Evolutionary conservation across 805 yeast species (phyloP), one percentile per base, ranked within the genome.

Genomic region (Candida easanensis): DNA sequence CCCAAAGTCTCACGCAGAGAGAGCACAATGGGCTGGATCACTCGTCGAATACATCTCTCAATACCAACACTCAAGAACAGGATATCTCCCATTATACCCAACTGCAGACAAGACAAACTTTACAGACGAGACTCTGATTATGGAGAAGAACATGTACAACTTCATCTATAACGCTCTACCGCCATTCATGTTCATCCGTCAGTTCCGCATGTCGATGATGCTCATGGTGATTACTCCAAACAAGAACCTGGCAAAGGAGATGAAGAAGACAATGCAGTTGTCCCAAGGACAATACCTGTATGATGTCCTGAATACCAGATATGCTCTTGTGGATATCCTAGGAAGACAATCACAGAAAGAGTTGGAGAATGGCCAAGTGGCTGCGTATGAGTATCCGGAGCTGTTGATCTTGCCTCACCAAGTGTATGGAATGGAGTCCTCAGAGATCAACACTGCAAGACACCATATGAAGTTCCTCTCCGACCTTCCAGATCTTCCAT

Each of bases 171-270:
- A 66, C 41, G 57, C 58, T 15, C 52, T 74, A 41, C 79, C 78
- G 4, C 60, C 49, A 31, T 59, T 58, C 36, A 39, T 31, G 8
- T 46, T 57, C 5, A 40, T 61, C 9, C 61, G 67, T 37, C 60
- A 65, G 41, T 54, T 61, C 21, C 45, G 51, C 16, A 50, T 65
- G 36, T 63, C 70, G 0, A 68, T 73, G 28, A 77, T 76, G 48
- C 58, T 82, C 3, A 80, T 82, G 81, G 82, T 82, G 6, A 63
- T 80, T 17, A 69, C 65, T 31, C 88, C 88, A 3, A 65, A 61
- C 3, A 40, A 39, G 7, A 43, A 47, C 14, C 33, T 56, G n/a
- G 64, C 51, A 42, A 36, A 53, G 4, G 48, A 38, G 23, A 48
- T 56, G 3, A 15, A 36, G 11, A 16, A 58, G 42, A 40, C 62